Base-by-base conservation (phyloP, 192 early-diverging fungal genomes). In the Backusella australiensis region DNA sequence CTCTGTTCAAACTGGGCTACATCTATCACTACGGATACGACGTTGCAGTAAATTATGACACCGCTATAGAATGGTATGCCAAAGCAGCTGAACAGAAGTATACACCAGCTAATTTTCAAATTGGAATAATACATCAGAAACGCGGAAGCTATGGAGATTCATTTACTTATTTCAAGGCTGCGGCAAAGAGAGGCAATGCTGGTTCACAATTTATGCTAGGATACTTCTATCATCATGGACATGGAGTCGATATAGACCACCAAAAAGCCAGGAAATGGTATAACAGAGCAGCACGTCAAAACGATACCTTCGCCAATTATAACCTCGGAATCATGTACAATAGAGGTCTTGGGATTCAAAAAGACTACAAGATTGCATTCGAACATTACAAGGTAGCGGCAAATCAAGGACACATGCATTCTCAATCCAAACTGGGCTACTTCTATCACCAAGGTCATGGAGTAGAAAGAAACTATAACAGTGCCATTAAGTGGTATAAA, bases 261-360 rank as follows among this genome's bases (percentile, higher is more conserved):
- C 9, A 26, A 0, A 26, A 77, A 19, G 83, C 81, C 6, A 42
- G 76, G 9, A 39, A 83, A 6, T 83, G 81, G 71, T 83, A 81
- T 41, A 5, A n/a, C 2, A 79, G 69, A 66, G 82, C 82, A 11
- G 82, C 82, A 19, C 12, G 15, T 21, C 77, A 79, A 49, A 82
- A 67, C 14, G 21, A 84, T 23, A 11, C 82, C 1, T 39, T 34
- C n/a, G 77, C 82, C 9, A 23, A 69, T 46, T 32, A 32, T 74
- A n/a, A 41, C 6, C 41, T 84, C 4, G 82, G 79, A 14, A 46
- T 75, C 29, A 52, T 81, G 63, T 81, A 84, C 46, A 14, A 67
- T 15, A 53, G 67, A 71, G 82, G 82, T 26, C 46, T 23, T 9
- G 82, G 82, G 23, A 69, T 52, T 39, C 38, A 4, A 36, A 39